Evolutionary conservation across 106 monocot genomes (phyloP).

Genomic region (Xerophyta viscosa): DNA sequence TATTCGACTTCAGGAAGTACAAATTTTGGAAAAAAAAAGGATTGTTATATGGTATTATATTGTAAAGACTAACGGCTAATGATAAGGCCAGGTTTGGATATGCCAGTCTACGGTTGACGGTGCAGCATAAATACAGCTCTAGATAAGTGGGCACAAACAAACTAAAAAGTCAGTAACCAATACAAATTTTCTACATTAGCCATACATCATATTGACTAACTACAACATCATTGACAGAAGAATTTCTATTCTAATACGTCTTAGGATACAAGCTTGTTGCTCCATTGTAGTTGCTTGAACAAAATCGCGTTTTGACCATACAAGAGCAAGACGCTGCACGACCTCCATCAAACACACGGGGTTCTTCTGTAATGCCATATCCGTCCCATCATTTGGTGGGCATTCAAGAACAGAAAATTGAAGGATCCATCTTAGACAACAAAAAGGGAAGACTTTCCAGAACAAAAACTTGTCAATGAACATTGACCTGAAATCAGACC

Average conservation of each 20-base stretch:
- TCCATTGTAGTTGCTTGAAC: constrained; percentile 73
- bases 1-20: constrained; percentile 23
- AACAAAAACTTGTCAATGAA: constrained; percentile 85
- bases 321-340: constrained; percentile 33
- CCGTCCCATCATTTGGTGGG: constrained; percentile 27
- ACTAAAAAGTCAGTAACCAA: no score
- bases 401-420: constrained; percentile 74
- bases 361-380: constrained; percentile 25
- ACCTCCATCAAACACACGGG: constrained; percentile 30
- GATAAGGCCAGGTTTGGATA: no score
- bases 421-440: constrained; percentile 96
- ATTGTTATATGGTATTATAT: no score
- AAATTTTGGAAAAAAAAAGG: background rate
- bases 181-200: no score
- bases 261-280: constrained; percentile 99
- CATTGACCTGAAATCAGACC: constrained; percentile 70
- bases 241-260: background rate
- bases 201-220: no score
- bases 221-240: no score
- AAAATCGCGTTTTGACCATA: constrained; percentile 88
- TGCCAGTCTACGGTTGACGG: no score
- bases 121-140: no score
- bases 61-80: no score
- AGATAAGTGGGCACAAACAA: no score
- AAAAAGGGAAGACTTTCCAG: constrained; percentile 81